These are phyloP conservation scores for Sordaria brevicollis DNA, from an alignment of 495 filamentous ascomycete species.

Conservation along the genomic window DNA sequence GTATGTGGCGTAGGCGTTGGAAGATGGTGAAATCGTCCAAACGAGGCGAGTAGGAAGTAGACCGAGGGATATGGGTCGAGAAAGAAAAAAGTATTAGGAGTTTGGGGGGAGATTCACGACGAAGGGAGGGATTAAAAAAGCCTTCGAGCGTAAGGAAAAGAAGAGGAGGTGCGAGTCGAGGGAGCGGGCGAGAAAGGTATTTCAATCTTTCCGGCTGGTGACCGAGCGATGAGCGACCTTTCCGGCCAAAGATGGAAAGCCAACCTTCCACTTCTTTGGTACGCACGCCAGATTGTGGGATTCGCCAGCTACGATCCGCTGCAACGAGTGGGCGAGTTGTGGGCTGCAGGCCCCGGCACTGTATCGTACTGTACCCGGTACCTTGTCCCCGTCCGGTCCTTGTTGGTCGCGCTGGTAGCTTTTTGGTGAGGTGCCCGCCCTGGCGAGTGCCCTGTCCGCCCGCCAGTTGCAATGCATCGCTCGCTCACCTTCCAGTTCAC, in stretches of 20 bases:
- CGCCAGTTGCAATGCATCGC: background rate
- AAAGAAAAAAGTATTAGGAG: constrained; percentile 16
- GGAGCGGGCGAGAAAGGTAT: constrained; percentile 18
- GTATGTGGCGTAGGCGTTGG: constrained; percentile 13
- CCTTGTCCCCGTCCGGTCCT: constrained; percentile 7
- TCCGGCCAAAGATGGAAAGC: constrained; percentile 17
- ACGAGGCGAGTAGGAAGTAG: constrained; percentile 5
- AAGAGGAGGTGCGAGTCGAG: constrained; percentile 13
- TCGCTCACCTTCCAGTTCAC: background rate
- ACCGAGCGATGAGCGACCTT: constrained; percentile 17
- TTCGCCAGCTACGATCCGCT: constrained; percentile 6
- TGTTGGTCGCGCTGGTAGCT: constrained; percentile 5
- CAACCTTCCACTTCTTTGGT: constrained; percentile 14
- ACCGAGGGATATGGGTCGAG: constrained; percentile 2
- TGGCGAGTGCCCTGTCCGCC: background rate
- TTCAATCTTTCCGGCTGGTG: constrained; percentile 20
- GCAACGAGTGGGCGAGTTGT: too few relatives aligned
- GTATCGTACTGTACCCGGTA: constrained; percentile 11
- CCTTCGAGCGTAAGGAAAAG: constrained; percentile 27
- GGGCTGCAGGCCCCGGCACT: constrained; percentile 3
- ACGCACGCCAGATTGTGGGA: background rate
- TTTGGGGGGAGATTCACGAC: constrained; percentile 28
- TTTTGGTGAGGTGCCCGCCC: background rate
- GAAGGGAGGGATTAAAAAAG: constrained; percentile 28
- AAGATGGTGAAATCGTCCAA: constrained; percentile 12